Evolutionary conservation across 2,329 filamentous ascomycete genomes (phyloP).

Genomic region (Botrytis elliptica): DNA sequence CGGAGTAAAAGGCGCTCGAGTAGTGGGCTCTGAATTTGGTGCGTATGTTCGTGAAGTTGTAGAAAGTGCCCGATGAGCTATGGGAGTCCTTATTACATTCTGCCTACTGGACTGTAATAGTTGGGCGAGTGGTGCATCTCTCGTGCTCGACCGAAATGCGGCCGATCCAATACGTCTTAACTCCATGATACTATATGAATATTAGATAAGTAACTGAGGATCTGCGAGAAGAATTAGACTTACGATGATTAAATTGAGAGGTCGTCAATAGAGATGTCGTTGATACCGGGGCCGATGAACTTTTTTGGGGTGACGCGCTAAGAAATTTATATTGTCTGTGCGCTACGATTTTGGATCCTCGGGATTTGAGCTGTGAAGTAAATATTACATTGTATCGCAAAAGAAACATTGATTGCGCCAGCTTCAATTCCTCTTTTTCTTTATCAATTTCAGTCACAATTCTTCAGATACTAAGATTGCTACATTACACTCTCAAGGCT

Average conservation of each 20-base stretch:
- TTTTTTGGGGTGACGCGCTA: conserved; percentile 20
- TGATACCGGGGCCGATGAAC: conserved; percentile 19
- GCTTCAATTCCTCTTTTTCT: neutral
- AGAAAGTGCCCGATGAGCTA: conserved; percentile 9
- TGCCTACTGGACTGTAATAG: neutral
- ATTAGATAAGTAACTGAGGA: conserved; percentile 22
- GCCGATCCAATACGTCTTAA: conserved; percentile 32
- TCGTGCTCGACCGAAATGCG: conserved; percentile 4
- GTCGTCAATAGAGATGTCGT: conserved; percentile 28
- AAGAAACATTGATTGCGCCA: conserved; percentile 6
- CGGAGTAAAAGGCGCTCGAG: neutral
- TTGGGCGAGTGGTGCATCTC: conserved; percentile 1
- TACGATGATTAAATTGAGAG: conserved; percentile 26
- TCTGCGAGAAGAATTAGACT: conserved; percentile 24
- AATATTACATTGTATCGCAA: neutral
- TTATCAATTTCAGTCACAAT: neutral
- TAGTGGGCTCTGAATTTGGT: conserved; percentile 6
- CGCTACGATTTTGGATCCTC: conserved; percentile 6
- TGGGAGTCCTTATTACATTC: conserved; percentile 3
- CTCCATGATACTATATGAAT: conserved; percentile 36
- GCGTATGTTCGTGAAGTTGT: neutral
- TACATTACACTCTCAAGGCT: neutral
- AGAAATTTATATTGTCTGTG: conserved; percentile 19
- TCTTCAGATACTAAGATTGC: neutral
- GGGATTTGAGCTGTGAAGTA: neutral